Base-by-base conservation (phyloP, 2,329 filamentous ascomycete species). In the Botrytis fragariae region DNA sequence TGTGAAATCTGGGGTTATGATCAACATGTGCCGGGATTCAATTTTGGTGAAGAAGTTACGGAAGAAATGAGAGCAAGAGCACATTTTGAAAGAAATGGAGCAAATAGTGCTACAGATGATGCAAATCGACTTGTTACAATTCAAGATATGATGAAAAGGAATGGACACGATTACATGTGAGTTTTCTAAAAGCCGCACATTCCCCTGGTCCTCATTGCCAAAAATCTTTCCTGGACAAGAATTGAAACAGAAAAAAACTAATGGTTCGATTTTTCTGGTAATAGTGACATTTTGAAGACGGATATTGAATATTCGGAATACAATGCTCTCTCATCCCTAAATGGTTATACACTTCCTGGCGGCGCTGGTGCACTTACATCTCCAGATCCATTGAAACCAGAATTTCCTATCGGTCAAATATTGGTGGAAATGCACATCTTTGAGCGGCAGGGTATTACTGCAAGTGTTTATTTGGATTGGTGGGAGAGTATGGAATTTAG, bases 1-100 rank as follows among this genome's bases (percentile, higher is more conserved):
- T 82, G 81, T 75, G 75, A 79, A 37, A 79, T 83, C 35, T 84
- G 81, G 81, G 83, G 81, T 7, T 83, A 83, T 72, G 83, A 84
- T 76, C 80, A 79, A 20, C 81, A 83, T 59, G 77, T 78, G 61
- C 63, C 51, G 18, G 71, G 71, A 5, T 72, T 69, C 45, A 76
- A 78, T 29, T 84, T 82, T 74, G 81, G 78, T 54, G 71, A 76
- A 18, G 77, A 81, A 59, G 76, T 83, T 25, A 73, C 76, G 45
- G 60, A 74, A 1, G 63, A 72, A 16, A 78, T 73, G 51, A 57
- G 64, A n/a, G 44, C 39, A 6, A 63, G 78, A 35, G 81, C 82
- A 35, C 77, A 81, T 67, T 84, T 84, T 74, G 77, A 77, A 39
- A 78, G 81, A 74, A 79, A 76, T 22, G 81, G 79, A n/a, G 80